Conservation (phyloP, 805 yeast genomes). For the Candida piceae region DNA sequence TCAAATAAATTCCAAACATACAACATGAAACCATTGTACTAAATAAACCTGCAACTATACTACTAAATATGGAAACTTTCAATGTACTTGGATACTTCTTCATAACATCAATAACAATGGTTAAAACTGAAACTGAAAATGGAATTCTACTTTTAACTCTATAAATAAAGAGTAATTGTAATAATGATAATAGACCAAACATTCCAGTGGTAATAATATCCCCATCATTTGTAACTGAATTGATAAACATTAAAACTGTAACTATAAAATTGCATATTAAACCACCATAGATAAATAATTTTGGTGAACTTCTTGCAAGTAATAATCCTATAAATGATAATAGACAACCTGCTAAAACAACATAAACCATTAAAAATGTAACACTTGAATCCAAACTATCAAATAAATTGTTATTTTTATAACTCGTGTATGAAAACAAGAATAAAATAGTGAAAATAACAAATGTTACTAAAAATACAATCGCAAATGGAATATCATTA, state of each 20-base stretch:
- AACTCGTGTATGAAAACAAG: slow-evolving; percentile 9
- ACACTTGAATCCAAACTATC: background rate
- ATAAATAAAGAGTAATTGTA: too few relatives aligned
- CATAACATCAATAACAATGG: slow-evolving; percentile 63
- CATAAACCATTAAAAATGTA: background rate
- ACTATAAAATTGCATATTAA: slow-evolving; percentile 30
- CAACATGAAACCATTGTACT: background rate
- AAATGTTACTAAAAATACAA: slow-evolving; percentile 32
- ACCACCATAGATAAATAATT: background rate
- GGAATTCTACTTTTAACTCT: slow-evolving; percentile 20
- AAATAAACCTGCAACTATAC: slow-evolving; percentile 2
- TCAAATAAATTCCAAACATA: slow-evolving; percentile 45
- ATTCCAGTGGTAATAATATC: slow-evolving; percentile 77
- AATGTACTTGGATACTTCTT: slow-evolving; percentile 63
- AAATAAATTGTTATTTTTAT: slow-evolving; percentile 39
- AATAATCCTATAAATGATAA: background rate
- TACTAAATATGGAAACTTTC: slow-evolving; percentile 29
- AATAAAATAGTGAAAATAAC: too few relatives aligned
- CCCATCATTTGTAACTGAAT: too few relatives aligned
- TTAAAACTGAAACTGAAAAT: slow-evolving; percentile 24
- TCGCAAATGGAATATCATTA: slow-evolving; percentile 67
- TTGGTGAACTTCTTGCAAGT: background rate
- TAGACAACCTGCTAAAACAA: background rate
- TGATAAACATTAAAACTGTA: slow-evolving; percentile 67
- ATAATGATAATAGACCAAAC: slow-evolving; percentile 32